These are phyloP conservation scores for Silybum marianum DNA, from an alignment of 129 eudicot species.

Conservation along the genomic window DNA sequence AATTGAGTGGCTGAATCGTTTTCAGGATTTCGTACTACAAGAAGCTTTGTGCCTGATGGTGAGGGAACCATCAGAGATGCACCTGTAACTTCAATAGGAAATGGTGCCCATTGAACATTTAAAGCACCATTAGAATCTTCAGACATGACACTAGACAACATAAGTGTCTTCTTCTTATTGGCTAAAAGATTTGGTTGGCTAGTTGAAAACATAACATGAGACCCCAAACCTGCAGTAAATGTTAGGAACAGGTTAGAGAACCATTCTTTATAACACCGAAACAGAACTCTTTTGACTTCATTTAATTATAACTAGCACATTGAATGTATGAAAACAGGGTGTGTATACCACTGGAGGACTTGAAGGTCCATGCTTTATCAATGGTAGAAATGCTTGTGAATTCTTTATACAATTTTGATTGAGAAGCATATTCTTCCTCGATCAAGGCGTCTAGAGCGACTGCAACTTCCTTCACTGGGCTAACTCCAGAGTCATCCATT, in stretches of 20 bases:
- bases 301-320: neutral
- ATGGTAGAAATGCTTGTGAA: conserved; percentile 64
- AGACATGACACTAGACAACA: conserved; percentile 59
- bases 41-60: conserved; percentile 95
- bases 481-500: conserved; percentile 54
- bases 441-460: conserved; percentile 35
- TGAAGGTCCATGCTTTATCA: conserved; percentile 85
- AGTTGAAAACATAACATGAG: conserved; percentile 63
- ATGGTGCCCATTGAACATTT: conserved; percentile 79
- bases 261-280: neutral
- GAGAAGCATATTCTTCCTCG: conserved; percentile 76
- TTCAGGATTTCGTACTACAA: conserved; percentile 75
- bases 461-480: conserved; percentile 38
- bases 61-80: conserved; percentile 83
- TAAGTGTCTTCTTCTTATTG: conserved; percentile 68
- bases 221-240: conserved; percentile 40
- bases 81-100: conserved; percentile 77
- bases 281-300: neutral
- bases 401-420: conserved; percentile 66
- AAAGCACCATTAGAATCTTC: conserved; percentile 43
- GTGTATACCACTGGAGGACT: conserved; percentile 52
- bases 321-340: neutral
- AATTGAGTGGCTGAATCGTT: conserved; percentile 72
- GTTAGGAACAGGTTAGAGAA: neutral
- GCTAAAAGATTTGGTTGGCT: conserved; percentile 84